phyloP scores from a whole-genome alignment of 768 basidiomycete genomes.

The Termitomyces sp. region DNA sequence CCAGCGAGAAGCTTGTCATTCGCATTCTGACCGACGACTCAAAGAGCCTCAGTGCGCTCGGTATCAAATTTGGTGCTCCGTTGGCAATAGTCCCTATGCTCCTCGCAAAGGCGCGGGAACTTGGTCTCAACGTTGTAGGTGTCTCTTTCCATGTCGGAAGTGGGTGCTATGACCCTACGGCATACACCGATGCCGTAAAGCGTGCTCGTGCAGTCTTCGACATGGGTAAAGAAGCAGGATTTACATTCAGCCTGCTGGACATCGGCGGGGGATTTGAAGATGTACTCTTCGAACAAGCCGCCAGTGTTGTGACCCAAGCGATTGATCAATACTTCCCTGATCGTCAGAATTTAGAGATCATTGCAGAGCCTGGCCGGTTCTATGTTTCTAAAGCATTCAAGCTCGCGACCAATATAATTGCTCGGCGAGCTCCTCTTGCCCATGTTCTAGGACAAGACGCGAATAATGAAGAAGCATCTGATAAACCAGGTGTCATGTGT shows the following conservation, averaged over 20 bases:
- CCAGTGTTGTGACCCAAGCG: slow-evolving; percentile 61
- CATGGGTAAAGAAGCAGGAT: slow-evolving; percentile 80
- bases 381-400: slow-evolving; percentile 92
- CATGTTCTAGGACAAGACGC: slow-evolving; percentile 24
- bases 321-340: slow-evolving; percentile 81
- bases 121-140: slow-evolving; percentile 84
- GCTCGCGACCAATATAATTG: slow-evolving; percentile 91
- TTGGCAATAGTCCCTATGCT: slow-evolving; percentile 75
- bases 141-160: slow-evolving; percentile 98
- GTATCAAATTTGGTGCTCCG: slow-evolving; percentile 93
- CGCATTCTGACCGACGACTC: slow-evolving; percentile 97
- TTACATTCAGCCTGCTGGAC: slow-evolving; percentile 79
- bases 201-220: slow-evolving; percentile 84
- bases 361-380: slow-evolving; percentile 95
- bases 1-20: slow-evolving; percentile 80
- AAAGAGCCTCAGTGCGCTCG: slow-evolving; percentile 88
- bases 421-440: slow-evolving; percentile 62
- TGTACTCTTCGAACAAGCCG: slow-evolving; percentile 76
- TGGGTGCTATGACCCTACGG: slow-evolving; percentile 92
- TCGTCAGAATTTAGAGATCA: slow-evolving; percentile 65
- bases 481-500: slow-evolving; percentile 80
- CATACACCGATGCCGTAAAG: slow-evolving; percentile 85
- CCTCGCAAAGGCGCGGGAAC: slow-evolving; percentile 72
- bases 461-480: slow-evolving; percentile 27
- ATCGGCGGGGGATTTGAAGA: slow-evolving; percentile 99